These are phyloP conservation scores for Epithemia pelagica DNA, from an alignment of 108 stramenopile genomes.

Conservation along the genomic window DNA sequence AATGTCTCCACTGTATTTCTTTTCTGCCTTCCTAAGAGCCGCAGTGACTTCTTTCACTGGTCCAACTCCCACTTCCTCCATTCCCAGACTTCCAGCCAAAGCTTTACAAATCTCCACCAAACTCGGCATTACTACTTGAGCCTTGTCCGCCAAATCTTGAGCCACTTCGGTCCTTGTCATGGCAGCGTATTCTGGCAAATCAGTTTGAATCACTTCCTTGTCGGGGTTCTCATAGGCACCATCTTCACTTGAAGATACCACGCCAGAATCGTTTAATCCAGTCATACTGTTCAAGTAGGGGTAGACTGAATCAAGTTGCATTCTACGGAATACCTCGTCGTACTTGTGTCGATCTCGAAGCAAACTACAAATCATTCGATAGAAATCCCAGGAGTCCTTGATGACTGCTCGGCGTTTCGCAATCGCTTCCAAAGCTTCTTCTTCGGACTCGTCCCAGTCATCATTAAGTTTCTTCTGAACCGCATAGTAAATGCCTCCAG, in stretches of 20 bases:
- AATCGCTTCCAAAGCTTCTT: constrained; percentile 74
- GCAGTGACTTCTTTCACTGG: constrained; percentile 70
- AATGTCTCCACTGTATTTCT: constrained; percentile 79
- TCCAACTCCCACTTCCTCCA: constrained; percentile 79
- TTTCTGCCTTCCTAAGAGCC: constrained; percentile 78
- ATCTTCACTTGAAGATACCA: constrained; percentile 12
- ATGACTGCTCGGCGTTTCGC: constrained; percentile 85
- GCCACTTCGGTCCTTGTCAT: constrained; percentile 61
- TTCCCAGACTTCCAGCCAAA: constrained; percentile 69
- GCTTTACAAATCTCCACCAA: constrained; percentile 86
- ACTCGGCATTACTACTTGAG: constrained; percentile 56
- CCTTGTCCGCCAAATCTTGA: constrained; percentile 45
- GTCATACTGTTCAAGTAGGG: constrained; percentile 78
- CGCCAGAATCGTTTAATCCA: constrained; percentile 71
- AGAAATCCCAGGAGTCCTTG: constrained; percentile 86
- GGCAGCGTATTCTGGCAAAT: constrained; percentile 38
- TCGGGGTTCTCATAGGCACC: constrained; percentile 56
- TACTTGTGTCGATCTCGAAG: constrained; percentile 74
- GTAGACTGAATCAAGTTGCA: constrained; percentile 79
- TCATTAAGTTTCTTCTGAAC: constrained; percentile 42
- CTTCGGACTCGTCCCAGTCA: constrained; percentile 45
- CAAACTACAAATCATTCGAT: constrained; percentile 75
- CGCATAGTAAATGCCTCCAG: constrained; percentile 65
- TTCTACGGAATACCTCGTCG: constrained; percentile 69
- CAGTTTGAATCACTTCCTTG: constrained; percentile 60